A percentile compares a stretch with the other conserved stretches of the same genome.
These are phyloP conservation scores for Cystobasidiopsis lactophilus DNA, from an alignment of 768 basidiomycete species.

Conservation along the genomic window DNA sequence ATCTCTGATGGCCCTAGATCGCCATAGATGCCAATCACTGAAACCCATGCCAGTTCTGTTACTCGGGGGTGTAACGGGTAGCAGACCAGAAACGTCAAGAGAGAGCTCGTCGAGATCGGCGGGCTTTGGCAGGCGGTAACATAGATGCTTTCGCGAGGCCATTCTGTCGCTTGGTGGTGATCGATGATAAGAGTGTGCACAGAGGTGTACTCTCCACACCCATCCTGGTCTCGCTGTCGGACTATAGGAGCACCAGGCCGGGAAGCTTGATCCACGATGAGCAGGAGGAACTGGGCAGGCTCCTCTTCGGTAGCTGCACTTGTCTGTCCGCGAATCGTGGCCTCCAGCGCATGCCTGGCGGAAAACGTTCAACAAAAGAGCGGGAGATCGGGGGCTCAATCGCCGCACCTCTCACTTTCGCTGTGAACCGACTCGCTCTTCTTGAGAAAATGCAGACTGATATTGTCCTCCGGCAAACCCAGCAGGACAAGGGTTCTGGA, in stretches of 20 bases:
- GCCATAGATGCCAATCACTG: slow-evolving; percentile 29
- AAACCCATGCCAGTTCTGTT: slow-evolving; percentile 23
- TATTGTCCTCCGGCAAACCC: slow-evolving; percentile 21
- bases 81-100: slow-evolving; percentile 30
- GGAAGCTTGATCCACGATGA: slow-evolving; percentile 33
- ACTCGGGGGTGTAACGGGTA: slow-evolving; percentile 24
- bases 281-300: slow-evolving; percentile 20
- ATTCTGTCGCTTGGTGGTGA: slow-evolving; percentile 31
- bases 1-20: slow-evolving; percentile 24
- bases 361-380: background rate
- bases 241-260: slow-evolving; percentile 26
- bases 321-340: slow-evolving; percentile 2
- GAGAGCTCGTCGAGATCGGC: slow-evolving; percentile 30
- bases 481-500: slow-evolving; percentile 27
- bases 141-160: slow-evolving; percentile 25
- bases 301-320: background rate
- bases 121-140: slow-evolving; percentile 28
- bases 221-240: slow-evolving; percentile 6
- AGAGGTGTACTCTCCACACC: background rate
- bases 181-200: slow-evolving; percentile 29
- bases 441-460: slow-evolving; percentile 27
- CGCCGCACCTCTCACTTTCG: background rate
- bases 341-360: background rate
- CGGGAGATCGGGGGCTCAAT: too few species aligned
- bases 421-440: slow-evolving; percentile 30